Percentiles rank a stretch among this genome's conserved stretches.
These are phyloP conservation scores for Fraxinus anomala DNA, from an alignment of 257 asterid species.

Conservation along the genomic window DNA sequence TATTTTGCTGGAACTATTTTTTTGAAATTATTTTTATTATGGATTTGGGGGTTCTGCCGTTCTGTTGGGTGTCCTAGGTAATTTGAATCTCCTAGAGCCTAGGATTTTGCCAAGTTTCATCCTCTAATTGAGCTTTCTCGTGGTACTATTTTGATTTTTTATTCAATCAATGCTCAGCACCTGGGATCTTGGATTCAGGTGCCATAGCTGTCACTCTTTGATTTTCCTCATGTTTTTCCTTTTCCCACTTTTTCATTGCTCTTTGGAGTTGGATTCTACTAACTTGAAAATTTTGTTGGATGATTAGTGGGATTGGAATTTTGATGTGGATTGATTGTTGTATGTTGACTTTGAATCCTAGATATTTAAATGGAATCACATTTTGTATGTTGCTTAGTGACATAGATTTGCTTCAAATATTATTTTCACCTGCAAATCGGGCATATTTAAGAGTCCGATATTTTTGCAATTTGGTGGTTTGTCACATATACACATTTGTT, in stretches of 20 bases:
- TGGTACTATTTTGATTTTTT: neutral
- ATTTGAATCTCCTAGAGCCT: slow-evolving; percentile 19
- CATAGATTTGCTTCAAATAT: neutral
- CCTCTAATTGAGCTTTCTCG: too few species aligned
- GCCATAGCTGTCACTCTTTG: slow-evolving; percentile 4
- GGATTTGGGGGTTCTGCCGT: slow-evolving; percentile 15
- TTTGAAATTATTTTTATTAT: slow-evolving; percentile 4
- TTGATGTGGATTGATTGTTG: slow-evolving; percentile 12
- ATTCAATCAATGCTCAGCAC: slow-evolving; percentile 6
- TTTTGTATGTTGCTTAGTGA: neutral
- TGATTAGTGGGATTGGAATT: neutral
- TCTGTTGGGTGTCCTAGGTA: slow-evolving; percentile 20
- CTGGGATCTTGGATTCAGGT: slow-evolving; percentile 25
- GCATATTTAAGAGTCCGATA: neutral
- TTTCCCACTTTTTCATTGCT: slow-evolving; percentile 11
- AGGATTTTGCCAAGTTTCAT: slow-evolving; percentile 3
- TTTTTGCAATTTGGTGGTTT: slow-evolving; percentile 2
- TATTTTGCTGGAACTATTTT: slow-evolving; percentile 24
- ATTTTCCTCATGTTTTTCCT: neutral
- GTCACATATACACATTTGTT: slow-evolving; percentile 3
- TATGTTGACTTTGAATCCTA: slow-evolving; percentile 1
- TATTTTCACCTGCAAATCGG: too few species aligned
- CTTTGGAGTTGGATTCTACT: neutral
- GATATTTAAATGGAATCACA: neutral
- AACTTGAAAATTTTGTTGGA: slow-evolving; percentile 8